Percentiles rank a stretch among this genome's conserved stretches.
These are phyloP conservation scores for Hirsutella minnesotensis DNA, from an alignment of 2,329 filamentous ascomycete genomes.

Conservation along the genomic window DNA sequence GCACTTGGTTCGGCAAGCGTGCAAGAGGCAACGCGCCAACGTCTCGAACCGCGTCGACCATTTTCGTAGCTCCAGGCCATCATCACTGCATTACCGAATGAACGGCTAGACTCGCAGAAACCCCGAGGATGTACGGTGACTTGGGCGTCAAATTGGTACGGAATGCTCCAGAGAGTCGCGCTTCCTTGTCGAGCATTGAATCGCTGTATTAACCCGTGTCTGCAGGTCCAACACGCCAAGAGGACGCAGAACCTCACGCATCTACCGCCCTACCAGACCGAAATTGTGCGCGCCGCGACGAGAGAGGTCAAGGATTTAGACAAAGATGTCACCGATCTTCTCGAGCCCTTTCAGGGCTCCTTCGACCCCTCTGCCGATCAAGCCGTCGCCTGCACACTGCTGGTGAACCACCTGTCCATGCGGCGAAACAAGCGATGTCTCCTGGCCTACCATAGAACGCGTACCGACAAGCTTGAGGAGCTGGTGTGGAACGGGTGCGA, in stretches of 20 bases:
- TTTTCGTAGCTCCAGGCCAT: neutral
- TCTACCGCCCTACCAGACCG: slow-evolving; percentile 84
- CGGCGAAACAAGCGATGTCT: slow-evolving; percentile 91
- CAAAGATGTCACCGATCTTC: slow-evolving; percentile 66
- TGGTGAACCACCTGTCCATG: slow-evolving; percentile 93
- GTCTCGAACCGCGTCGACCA: neutral
- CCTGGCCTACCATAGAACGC: slow-evolving; percentile 82
- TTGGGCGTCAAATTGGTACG: slow-evolving; percentile 72
- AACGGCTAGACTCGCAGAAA: neutral
- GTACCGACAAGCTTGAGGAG: slow-evolving; percentile 84
- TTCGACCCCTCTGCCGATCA: slow-evolving; percentile 80
- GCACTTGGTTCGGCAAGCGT: neutral
- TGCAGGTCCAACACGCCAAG: slow-evolving; percentile 87
- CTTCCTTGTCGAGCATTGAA: neutral
- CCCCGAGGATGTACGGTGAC: slow-evolving; percentile 68
- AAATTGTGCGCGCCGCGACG: slow-evolving; percentile 75
- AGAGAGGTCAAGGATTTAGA: slow-evolving; percentile 91
- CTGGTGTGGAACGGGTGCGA: slow-evolving; percentile 88
- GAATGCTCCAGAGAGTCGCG: neutral
- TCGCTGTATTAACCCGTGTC: neutral
- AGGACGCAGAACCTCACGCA: slow-evolving; percentile 76
- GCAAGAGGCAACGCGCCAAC: neutral
- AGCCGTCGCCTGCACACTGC: slow-evolving; percentile 72
- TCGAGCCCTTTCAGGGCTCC: slow-evolving; percentile 71
- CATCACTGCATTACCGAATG: neutral